phyloP scores from a whole-genome alignment of 2,329 filamentous ascomycete genomes.

The Penicillium polonicum region DNA sequence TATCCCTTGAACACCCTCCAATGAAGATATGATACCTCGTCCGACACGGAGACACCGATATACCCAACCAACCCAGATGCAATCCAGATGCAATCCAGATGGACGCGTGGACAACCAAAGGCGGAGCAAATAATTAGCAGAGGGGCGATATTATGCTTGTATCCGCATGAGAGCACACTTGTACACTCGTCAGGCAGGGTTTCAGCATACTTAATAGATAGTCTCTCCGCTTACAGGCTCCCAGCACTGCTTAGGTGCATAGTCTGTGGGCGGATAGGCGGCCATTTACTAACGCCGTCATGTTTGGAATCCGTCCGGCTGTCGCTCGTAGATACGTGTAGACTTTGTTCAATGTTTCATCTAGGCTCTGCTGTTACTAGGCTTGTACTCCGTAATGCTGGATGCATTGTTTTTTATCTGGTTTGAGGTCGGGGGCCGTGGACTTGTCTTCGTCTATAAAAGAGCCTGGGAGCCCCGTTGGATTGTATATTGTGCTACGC shows the following conservation, averaged over 20 bases:
- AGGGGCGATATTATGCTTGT: not conserved
- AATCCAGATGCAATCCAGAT: not conserved
- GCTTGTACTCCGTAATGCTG: not conserved
- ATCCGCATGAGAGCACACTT: not conserved
- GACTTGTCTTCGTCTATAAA: not conserved
- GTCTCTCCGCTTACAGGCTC: not conserved
- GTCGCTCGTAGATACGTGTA: not conserved
- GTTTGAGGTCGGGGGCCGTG: not conserved
- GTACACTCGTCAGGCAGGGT: not conserved
- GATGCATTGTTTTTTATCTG: not conserved
- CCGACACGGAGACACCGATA: slow-evolving; percentile 3
- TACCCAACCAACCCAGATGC: not conserved
- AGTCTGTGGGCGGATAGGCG: not conserved
- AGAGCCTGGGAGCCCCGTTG: not conserved
- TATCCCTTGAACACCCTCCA: not conserved
- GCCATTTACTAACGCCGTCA: not conserved
- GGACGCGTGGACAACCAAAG: not conserved
- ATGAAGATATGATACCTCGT: not conserved
- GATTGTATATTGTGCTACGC: not conserved
- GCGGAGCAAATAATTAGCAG: not conserved
- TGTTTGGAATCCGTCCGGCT: slow-evolving; percentile 3
- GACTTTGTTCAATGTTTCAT: not conserved
- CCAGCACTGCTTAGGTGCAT: slow-evolving; percentile 8
- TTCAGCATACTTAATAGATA: not conserved
- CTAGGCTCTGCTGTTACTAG: not conserved